Percentiles rank a stretch among this genome's conserved stretches.
phyloP scores from a whole-genome alignment of 257 asterid genomes.

The Solanum clarkiae region DNA sequence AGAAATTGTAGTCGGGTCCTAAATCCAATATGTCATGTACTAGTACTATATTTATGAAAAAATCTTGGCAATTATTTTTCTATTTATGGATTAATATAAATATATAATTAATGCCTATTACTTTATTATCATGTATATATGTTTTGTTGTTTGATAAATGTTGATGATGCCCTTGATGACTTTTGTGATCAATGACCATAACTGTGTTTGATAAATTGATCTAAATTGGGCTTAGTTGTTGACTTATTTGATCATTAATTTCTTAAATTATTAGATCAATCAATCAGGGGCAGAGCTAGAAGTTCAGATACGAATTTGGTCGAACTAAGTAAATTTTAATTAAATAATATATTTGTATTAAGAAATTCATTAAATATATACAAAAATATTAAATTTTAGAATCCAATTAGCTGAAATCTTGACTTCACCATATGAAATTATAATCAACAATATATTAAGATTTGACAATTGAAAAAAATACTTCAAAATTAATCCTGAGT shows the following conservation, averaged over 20 bases:
- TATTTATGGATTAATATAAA: background rate
- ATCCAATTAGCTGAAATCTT: too few species aligned
- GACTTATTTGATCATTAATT: background rate
- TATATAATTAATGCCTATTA: background rate
- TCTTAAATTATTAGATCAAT: background rate
- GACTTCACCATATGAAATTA: background rate
- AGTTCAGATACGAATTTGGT: too few species aligned
- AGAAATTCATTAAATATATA: too few species aligned
- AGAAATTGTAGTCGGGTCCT: constrained; percentile 32
- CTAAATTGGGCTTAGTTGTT: background rate
- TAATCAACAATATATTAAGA: background rate
- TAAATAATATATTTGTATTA: too few species aligned
- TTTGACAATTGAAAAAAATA: background rate
- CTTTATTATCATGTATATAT: background rate
- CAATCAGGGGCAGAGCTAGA: too few species aligned
- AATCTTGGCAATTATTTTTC: background rate
- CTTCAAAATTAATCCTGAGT: background rate
- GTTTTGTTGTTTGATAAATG: background rate
- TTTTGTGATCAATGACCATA: background rate
- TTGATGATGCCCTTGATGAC: background rate
- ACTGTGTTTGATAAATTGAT: background rate
- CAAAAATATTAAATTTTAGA: too few species aligned
- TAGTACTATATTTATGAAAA: background rate
- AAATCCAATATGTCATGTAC: background rate
- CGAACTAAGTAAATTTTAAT: too few species aligned